These are phyloP conservation scores for Nyctanthes arbortristis DNA, from an alignment of 257 asterid genomes.

Conservation along the genomic window DNA sequence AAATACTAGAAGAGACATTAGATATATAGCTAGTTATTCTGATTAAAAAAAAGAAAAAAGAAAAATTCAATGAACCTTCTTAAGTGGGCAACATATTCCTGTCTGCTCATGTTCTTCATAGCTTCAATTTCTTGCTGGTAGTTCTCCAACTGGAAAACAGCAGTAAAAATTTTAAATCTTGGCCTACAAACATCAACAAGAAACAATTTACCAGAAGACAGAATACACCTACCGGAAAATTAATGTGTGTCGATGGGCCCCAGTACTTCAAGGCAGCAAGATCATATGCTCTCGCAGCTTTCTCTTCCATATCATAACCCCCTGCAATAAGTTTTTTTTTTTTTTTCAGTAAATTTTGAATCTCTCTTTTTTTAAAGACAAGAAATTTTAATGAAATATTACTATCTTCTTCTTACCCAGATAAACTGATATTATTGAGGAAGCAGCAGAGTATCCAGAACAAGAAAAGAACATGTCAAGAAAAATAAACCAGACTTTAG, in stretches of 20 bases:
- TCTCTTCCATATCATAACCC: conserved; percentile 95
- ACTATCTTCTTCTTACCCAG: conserved; percentile 65
- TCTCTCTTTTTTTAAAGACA: not conserved
- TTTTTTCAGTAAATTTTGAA: not conserved
- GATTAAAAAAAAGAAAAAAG: too few species aligned
- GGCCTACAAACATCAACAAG: not conserved
- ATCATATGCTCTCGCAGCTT: conserved; percentile 97
- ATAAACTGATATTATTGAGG: conserved; percentile 55
- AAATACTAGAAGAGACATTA: not conserved
- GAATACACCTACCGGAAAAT: conserved; percentile 52
- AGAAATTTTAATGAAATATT: too few species aligned
- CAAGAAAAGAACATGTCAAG: conserved; percentile 28
- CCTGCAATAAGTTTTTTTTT: conserved; percentile 37
- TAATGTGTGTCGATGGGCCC: conserved; percentile 88
- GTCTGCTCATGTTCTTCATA: conserved; percentile 88
- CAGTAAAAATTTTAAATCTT: too few species aligned
- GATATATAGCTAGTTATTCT: too few species aligned
- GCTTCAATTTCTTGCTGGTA: conserved; percentile 82
- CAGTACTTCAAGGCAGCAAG: conserved; percentile 94
- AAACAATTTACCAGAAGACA: not conserved
- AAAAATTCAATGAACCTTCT: conserved; percentile 63
- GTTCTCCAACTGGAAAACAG: conserved; percentile 54
- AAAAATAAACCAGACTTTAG: conserved; percentile 39
- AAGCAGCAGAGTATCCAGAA: conserved; percentile 39
- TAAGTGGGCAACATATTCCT: conserved; percentile 82